Conservation (phyloP, 2,329 filamentous ascomycete genomes). For the Metarhizium robertsii region DNA sequence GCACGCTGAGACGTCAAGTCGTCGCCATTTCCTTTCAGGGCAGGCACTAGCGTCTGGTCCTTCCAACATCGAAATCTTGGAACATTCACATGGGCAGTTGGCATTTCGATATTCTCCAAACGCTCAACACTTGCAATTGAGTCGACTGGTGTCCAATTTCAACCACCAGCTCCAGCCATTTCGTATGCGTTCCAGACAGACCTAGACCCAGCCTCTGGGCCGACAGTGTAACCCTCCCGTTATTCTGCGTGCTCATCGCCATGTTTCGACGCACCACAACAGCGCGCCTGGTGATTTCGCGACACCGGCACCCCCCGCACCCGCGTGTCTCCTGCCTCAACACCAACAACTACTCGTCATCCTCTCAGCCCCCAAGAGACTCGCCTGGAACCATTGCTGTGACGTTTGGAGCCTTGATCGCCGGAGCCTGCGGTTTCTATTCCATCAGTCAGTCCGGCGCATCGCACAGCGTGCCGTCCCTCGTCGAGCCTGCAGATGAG, state of each 20-base stretch:
- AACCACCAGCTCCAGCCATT: too few relatives aligned
- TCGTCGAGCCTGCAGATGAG: slow-evolving; percentile 9
- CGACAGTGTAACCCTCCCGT: too few relatives aligned
- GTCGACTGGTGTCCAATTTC: too few relatives aligned
- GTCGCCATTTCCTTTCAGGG: too few relatives aligned
- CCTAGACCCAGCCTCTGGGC: too few relatives aligned
- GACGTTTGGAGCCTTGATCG: neutral
- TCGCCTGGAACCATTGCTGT: neutral
- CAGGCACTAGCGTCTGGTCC: too few relatives aligned
- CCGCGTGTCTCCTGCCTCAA: neutral
- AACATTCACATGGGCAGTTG: too few relatives aligned
- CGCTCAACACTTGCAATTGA: too few relatives aligned
- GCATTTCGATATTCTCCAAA: too few relatives aligned
- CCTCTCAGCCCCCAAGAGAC: neutral
- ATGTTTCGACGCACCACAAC: neutral
- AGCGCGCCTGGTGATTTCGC: neutral
- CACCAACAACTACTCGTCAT: neutral
- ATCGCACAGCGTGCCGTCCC: neutral
- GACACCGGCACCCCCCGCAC: neutral
- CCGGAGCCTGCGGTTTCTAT: neutral
- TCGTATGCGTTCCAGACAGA: too few relatives aligned
- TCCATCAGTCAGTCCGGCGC: neutral
- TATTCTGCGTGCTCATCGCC: neutral
- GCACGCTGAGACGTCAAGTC: too few relatives aligned
- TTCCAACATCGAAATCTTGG: too few relatives aligned